A percentile compares a stretch with the other conserved stretches of the same genome.
Conservation (phyloP, 129 eudicot species). For the Scalesia atractyloides region DNA sequence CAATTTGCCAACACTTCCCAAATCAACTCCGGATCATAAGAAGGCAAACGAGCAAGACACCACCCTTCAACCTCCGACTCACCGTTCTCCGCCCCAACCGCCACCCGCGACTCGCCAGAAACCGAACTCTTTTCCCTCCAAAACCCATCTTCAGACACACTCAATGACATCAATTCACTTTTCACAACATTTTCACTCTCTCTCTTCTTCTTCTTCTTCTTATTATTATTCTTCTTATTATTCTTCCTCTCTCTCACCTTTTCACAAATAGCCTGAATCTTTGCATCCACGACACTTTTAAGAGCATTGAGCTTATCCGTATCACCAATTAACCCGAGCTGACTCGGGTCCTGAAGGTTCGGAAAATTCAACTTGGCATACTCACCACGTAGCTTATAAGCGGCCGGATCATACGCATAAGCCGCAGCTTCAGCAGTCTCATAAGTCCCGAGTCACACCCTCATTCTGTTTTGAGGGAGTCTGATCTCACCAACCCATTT, state of each 20-base stretch:
- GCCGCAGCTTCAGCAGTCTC: conserved; percentile 95
- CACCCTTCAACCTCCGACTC: conserved; percentile 56
- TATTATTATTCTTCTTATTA: conserved; percentile 21
- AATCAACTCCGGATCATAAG: conserved; percentile 78
- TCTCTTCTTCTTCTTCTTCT: conserved; percentile 34
- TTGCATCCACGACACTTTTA: conserved; percentile 74
- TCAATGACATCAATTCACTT: conserved; percentile 40
- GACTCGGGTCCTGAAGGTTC: conserved; percentile 58
- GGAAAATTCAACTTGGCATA: conserved; percentile 90
- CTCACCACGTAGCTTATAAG: conserved; percentile 93
- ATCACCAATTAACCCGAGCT: conserved; percentile 66
- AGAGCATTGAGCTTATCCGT: conserved; percentile 48
- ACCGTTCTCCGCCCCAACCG: not conserved
- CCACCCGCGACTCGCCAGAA: conserved; percentile 32
- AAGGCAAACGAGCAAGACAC: conserved; percentile 74
- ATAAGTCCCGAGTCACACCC: conserved; percentile 96
- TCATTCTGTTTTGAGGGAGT: conserved; percentile 88
- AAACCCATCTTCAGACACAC: conserved; percentile 64
- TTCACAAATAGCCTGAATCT: conserved; percentile 83
- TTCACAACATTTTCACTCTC: conserved; percentile 17
- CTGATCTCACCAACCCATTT: conserved; percentile 99
- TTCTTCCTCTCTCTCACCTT: conserved; percentile 63
- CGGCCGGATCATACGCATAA: conserved; percentile 95
- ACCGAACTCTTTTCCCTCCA: conserved; percentile 41
- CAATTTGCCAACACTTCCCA: conserved; percentile 82